phyloP scores from a whole-genome alignment of 768 basidiomycete species.

The Naganishia randhawae region DNA sequence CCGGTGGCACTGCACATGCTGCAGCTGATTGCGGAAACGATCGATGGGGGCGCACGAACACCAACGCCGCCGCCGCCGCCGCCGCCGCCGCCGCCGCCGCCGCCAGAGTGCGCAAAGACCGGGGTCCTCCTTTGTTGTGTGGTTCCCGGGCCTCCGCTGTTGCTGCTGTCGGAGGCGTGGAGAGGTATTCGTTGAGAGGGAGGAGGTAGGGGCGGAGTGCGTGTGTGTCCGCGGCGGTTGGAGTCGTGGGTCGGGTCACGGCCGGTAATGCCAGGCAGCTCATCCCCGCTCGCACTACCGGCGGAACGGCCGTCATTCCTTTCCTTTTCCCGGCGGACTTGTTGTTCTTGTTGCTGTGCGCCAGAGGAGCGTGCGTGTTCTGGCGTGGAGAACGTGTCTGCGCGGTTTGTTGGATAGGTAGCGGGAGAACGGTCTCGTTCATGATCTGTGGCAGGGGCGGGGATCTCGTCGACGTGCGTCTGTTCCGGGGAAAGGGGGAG shows the following conservation, averaged over 20 bases:
- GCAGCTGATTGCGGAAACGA: constrained; percentile 21
- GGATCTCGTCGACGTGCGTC: background rate
- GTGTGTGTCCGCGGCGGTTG: background rate
- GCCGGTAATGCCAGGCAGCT: background rate
- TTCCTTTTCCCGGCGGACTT: too few relatives aligned
- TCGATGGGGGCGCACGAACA: background rate
- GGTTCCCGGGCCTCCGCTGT: too few relatives aligned
- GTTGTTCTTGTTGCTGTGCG: background rate
- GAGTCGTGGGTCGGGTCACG: background rate
- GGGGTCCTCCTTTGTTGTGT: constrained; percentile 9
- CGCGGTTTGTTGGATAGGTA: background rate
- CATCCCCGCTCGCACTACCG: background rate
- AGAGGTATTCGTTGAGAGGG: background rate
- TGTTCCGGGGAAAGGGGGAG: background rate
- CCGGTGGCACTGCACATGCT: constrained; percentile 30
- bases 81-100: background rate
- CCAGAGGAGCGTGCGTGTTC: background rate
- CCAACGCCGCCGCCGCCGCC: background rate
- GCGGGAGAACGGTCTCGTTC: background rate
- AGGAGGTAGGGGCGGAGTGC: background rate
- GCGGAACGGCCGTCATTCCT: background rate
- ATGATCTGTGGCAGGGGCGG: background rate
- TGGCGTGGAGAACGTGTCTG: background rate
- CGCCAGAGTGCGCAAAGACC: background rate
- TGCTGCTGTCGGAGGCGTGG: background rate